phyloP scores from a whole-genome alignment of 2,329 filamentous ascomycete species.

The Arthrocladium fulminans region DNA sequence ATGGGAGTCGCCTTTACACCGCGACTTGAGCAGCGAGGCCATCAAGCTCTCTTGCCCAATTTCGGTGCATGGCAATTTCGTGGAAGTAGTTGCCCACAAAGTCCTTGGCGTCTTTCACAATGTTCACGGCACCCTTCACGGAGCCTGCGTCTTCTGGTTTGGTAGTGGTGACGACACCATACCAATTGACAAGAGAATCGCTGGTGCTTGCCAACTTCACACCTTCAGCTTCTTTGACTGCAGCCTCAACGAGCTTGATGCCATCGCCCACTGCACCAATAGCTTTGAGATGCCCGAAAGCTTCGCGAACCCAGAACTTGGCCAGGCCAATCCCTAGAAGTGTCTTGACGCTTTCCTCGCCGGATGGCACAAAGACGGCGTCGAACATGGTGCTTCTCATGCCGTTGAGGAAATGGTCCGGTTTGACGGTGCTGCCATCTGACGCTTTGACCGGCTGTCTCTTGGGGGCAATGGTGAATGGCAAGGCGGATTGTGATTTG shows the following conservation, averaged over 20 bases:
- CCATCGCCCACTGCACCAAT: conserved; percentile 69
- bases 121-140: conserved; percentile 48
- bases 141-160: conserved; percentile 37
- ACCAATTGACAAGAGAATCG: conserved; percentile 53
- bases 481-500: conserved; percentile 53
- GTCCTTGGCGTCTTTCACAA: conserved; percentile 57
- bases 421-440: conserved; percentile 42
- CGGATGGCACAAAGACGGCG: conserved; percentile 67
- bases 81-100: conserved; percentile 65
- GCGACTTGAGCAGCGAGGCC: conserved; percentile 42
- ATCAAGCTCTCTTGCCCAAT: conserved; percentile 64
- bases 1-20: too few relatives aligned
- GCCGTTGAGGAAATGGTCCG: conserved; percentile 72
- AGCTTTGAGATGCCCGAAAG: conserved; percentile 72
- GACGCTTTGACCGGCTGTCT: conserved; percentile 50
- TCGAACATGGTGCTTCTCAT: conserved; percentile 73
- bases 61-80: conserved; percentile 62
- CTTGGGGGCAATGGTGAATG: conserved; percentile 63
- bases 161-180: conserved; percentile 65
- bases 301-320: conserved; percentile 67
- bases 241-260: conserved; percentile 51
- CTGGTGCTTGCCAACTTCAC: conserved; percentile 42
- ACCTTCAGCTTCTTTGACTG: conserved; percentile 36
- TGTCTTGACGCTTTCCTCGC: conserved; percentile 53
- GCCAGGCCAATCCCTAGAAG: conserved; percentile 63